phyloP scores from a whole-genome alignment of 495 filamentous ascomycete species.

The Aspergillus carlsbadensis region DNA sequence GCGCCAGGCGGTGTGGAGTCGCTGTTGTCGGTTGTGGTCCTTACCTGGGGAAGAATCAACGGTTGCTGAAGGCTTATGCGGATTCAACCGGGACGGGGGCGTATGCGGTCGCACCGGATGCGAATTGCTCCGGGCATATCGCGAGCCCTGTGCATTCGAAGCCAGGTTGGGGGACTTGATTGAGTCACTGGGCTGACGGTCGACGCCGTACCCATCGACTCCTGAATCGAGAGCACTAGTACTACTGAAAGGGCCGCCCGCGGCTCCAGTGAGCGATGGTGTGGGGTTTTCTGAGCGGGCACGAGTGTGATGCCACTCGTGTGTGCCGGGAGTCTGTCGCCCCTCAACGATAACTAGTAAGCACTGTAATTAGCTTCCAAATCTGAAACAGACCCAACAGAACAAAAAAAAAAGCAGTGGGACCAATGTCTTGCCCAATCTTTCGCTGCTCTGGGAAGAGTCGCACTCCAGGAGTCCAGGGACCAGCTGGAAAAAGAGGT shows the following conservation, averaged over 20 bases:
- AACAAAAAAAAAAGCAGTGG: constrained; percentile 6
- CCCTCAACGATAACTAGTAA: constrained; percentile 22
- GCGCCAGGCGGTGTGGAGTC: constrained; percentile 40
- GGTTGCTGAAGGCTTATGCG: constrained; percentile 32
- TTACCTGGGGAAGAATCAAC: constrained; percentile 29
- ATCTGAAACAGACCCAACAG: constrained; percentile 2
- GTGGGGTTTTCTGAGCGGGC: constrained; percentile 37
- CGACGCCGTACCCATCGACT: constrained; percentile 40
- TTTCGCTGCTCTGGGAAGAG: not conserved
- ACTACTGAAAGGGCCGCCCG: constrained; percentile 36
- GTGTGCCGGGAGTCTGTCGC: constrained; percentile 21
- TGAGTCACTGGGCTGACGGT: constrained; percentile 37
- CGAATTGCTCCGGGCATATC: constrained; percentile 48
- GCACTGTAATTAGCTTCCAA: constrained; percentile 15
- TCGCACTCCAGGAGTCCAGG: constrained; percentile 7
- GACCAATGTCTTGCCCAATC: constrained; percentile 10
- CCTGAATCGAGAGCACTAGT: constrained; percentile 29
- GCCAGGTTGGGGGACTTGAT: constrained; percentile 33
- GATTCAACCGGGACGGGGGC: constrained; percentile 39
- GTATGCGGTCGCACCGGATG: constrained; percentile 46
- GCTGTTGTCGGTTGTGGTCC: constrained; percentile 34
- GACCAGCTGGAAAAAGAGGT: constrained; percentile 16
- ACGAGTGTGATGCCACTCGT: constrained; percentile 37
- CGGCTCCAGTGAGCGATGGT: constrained; percentile 31
- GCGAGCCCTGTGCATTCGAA: constrained; percentile 32